Base-by-base conservation (phyloP, 129 eudicot genomes). In the Arctium lappa region DNA sequence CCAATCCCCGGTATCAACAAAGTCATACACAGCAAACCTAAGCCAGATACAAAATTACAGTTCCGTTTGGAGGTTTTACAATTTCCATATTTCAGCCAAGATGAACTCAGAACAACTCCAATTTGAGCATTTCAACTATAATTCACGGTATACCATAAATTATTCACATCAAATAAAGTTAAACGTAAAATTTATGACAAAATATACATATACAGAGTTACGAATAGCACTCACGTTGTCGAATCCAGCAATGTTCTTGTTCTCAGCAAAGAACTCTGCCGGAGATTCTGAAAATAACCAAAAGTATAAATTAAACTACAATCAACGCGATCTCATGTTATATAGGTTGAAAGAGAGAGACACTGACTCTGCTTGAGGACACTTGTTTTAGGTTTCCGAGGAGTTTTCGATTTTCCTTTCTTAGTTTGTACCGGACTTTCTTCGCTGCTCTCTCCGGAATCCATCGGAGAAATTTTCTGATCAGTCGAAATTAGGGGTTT, bases 241-340 rank as follows among this genome's bases (percentile, higher is more conserved):
- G 69, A 95, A 95, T 2, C 99, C 99, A 78, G 99, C 98, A 81
- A 95, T 95, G 74, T 90, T 93, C 82, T 95, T 95, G 68, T 95
- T 95, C 88, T 95, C 99, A 0, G 99, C 97, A 56, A 95, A 95
- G 82, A 95, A 95, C 80, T 95, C 99, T 8, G 99, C 99, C 10
- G 99, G 98, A 65, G 99, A 95, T 80, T 95, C 99, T 92, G 89
- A 90, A 76, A 60, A 31, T 18, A 38, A 39, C 0, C 16, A 81
- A 72, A 68, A 34, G n/a, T 29, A 50, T n/a, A 65, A 48, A 37
- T 69, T 44, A 33, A 44, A 34, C 8, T 72, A 79, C n/a, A 60
- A 22, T 79, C 1, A 79, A 83, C 4, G 38, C 31, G 22, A 66
- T 70, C 76, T 15, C 11, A 8, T 36, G 72, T n/a, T 15, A 16